These are phyloP conservation scores for Oenanthe javanica DNA, from an alignment of 140 eudicot species.

Conservation along the genomic window DNA sequence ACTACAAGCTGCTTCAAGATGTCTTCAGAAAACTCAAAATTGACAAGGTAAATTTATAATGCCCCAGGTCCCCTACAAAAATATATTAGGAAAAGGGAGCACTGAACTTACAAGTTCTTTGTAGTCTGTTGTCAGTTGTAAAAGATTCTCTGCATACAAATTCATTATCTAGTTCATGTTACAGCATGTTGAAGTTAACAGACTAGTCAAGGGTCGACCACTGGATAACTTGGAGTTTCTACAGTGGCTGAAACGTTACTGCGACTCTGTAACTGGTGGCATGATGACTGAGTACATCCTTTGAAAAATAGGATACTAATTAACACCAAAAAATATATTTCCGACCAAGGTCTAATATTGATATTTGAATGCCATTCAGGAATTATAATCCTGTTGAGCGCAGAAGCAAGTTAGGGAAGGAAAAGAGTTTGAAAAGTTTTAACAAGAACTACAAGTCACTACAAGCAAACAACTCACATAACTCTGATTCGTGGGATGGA, in stretches of 20 bases:
- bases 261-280: constrained; percentile 92
- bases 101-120: neutral
- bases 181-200: constrained; percentile 95
- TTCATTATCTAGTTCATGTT: constrained; percentile 18
- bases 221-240: constrained; percentile 91
- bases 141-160: neutral
- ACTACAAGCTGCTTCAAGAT: constrained; percentile 91
- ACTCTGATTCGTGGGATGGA: constrained; percentile 41
- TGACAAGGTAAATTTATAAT: constrained; percentile 39
- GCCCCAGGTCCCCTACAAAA: neutral
- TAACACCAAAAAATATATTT: neutral
- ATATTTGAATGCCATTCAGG: constrained; percentile 30
- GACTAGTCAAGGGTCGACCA: constrained; percentile 83
- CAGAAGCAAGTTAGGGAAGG: constrained; percentile 59
- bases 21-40: constrained; percentile 91
- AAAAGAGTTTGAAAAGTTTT: constrained; percentile 32
- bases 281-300: constrained; percentile 73
- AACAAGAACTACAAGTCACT: constrained; percentile 53
- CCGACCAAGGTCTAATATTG: neutral
- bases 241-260: constrained; percentile 95
- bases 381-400: constrained; percentile 81
- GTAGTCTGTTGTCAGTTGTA: neutral
- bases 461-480: constrained; percentile 50
- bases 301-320: neutral
- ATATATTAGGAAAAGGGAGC: neutral